Evolutionary conservation across 2,329 filamentous ascomycete species (phyloP), one percentile per base, ranked within the genome.

Genomic region (Ceratocystis eucalypticola): DNA sequence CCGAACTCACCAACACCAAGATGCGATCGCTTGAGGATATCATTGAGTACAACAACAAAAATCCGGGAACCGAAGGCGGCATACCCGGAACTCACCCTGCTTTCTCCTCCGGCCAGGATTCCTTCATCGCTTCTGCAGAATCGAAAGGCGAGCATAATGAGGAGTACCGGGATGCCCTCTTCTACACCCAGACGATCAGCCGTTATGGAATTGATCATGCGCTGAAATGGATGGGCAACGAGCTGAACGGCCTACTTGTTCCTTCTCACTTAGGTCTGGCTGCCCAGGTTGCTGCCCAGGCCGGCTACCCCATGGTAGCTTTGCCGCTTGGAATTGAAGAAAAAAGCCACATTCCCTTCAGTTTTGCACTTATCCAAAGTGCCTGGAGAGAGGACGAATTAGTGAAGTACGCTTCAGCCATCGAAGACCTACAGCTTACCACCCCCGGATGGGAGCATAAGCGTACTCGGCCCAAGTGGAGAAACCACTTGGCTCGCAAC

Each of bases 301-400:
- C 88, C 4, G 87, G 88, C 0, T 91, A 91, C 71, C 88, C 88
- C 0, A 80, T 88, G 72, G 78, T 91, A 62, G 89, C 87, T 0
- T 72, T 91, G 0, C 88, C 88, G 0, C 84, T 80, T 0, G 85
- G 85, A 0, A 76, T 84, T 5, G 77, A 81, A 69, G 75, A 72
- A 10, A 80, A 79, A 2, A 66, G 57, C 25, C 57, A 65, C 20
- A 68, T 69, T 33, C 61, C 64, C 5, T 76, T 75, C 1, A 82
- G 83, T 5, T 72, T 88, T 33, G 82, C 78, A 0, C 76, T 88
- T 73, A 74, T 78, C 73, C 77, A 84, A 64, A 87, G 84, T 1
- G 85, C 84, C 0, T 88, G 81, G 78, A 79, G 77, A 0, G 86
- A 88, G 72, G 75, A 74, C 0, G 76, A 76, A 64, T 74, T 88